A percentile compares a stretch with the other conserved stretches of the same genome.
These are phyloP conservation scores for Samsoniella hepiali DNA, from an alignment of 2,329 filamentous ascomycete species.

Conservation along the genomic window DNA sequence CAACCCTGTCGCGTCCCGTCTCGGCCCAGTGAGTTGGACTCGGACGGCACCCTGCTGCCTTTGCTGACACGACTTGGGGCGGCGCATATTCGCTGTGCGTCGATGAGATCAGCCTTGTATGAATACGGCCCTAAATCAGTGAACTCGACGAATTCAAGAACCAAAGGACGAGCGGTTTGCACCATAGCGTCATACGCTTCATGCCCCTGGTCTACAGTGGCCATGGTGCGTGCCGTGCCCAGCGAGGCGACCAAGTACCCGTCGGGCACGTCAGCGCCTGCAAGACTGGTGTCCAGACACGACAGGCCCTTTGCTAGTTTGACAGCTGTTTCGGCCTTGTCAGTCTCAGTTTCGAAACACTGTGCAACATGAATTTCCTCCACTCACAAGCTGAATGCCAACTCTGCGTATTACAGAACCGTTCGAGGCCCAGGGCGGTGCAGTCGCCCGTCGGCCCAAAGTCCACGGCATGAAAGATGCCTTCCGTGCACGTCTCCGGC, in stretches of 20 bases:
- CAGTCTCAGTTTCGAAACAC: background rate
- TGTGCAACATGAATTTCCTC: background rate
- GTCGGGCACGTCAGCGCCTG: background rate
- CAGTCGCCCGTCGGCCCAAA: background rate
- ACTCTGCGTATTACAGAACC: background rate
- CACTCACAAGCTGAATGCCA: background rate
- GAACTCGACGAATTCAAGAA: background rate
- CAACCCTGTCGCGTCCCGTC: background rate
- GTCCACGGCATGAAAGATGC: background rate
- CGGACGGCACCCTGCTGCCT: background rate
- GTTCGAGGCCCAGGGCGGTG: background rate
- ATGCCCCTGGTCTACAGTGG: background rate
- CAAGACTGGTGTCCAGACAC: background rate
- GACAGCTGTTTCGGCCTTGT: background rate
- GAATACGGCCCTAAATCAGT: background rate
- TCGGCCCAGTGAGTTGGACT: background rate
- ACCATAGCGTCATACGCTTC: background rate
- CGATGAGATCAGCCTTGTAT: background rate
- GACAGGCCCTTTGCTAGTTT: background rate
- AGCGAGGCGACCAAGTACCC: background rate
- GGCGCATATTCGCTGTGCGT: background rate
- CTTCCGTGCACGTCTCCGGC: background rate
- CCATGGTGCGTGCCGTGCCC: background rate
- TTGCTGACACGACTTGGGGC: background rate
- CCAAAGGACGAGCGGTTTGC: background rate